Evolutionary conservation across 2,329 filamentous ascomycete species (phyloP).

Genomic region (Tolypocladium tundrense): DNA sequence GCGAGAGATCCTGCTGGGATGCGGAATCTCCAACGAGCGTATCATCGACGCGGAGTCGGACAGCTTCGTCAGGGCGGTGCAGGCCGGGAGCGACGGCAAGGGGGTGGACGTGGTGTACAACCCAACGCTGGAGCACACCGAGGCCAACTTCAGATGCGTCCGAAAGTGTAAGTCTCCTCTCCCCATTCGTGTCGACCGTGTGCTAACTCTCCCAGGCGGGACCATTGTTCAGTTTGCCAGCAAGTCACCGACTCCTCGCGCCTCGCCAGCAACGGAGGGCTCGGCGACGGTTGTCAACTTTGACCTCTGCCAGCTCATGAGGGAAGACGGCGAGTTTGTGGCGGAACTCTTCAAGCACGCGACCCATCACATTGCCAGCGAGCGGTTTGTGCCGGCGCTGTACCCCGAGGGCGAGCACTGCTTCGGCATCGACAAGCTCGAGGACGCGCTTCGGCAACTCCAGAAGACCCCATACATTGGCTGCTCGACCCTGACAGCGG

Average conservation of each 20-base stretch:
- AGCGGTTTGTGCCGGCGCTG: neutral
- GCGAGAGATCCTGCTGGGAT: conserved; percentile 20
- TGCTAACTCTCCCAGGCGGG: conserved; percentile 14
- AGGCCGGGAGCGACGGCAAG: conserved; percentile 17
- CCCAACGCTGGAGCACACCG: conserved; percentile 25
- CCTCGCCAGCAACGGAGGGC: conserved; percentile 5
- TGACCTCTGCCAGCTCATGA: conserved; percentile 20
- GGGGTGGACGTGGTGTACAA: conserved; percentile 36
- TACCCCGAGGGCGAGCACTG: neutral
- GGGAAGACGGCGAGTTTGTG: conserved; percentile 20
- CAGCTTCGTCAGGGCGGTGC: conserved; percentile 20
- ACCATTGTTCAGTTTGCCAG: conserved; percentile 20
- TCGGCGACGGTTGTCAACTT: conserved; percentile 20
- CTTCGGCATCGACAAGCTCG: conserved; percentile 12
- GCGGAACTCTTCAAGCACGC: conserved; percentile 15
- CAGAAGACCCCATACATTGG: conserved; percentile 16
- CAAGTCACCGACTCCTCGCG: conserved; percentile 9
- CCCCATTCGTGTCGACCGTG: neutral
- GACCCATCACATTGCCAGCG: conserved; percentile 2
- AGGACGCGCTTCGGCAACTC: conserved; percentile 15
- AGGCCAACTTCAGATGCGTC: conserved; percentile 23
- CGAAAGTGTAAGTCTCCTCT: conserved; percentile 19
- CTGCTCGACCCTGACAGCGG: conserved; percentile 8
- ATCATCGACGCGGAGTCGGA: conserved; percentile 28
- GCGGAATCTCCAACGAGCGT: conserved; percentile 21